Evolutionary conservation across 257 asterid genomes (phyloP), one percentile per base, ranked within the genome.

Genomic region (Leptodermis oblonga): DNA sequence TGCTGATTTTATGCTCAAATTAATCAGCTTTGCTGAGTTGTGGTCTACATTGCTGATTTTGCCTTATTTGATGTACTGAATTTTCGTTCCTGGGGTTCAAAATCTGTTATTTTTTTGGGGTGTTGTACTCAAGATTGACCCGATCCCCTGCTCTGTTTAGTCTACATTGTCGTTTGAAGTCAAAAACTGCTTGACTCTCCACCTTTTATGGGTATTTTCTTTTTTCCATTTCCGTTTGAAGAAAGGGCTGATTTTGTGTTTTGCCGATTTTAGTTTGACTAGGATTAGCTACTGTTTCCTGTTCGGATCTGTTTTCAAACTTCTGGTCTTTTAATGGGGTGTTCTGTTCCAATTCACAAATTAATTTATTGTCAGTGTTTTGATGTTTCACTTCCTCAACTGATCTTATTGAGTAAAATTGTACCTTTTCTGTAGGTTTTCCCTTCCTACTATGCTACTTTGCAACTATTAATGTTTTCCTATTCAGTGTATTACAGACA

Each of bases 221-320:
- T 72, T 58, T 54, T 60, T 64, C 46, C 68, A 53, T 37, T 70
- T 48, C 66, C 65, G 46, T 22, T 63, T 59, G 17, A 39, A 26
- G 34, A 59, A 77, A 77, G 63, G 62, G 69, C 23, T 71, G 54
- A 42, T 30, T 36, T 59, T 64, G 71, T 65, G 71, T 54, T 54
- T 70, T 58, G 41, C 62, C 68, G 43, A 13, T 37, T 61, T 28
- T 59, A 58, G 64, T 31, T 62, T 49, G 51, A 36, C 18, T 18
- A 2, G 68, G 55, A 12, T 55, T 65, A 67, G 52, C 48, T 60
- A 34, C 74, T 51, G 54, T 77, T 79, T 76, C 28, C 71, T 51
- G 56, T 74, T 79, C 80, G 76, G 89, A 85, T 82, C 87, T 82
- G 62, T 63, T 67, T 69, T 48, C 36, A 45, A n/a, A n/a, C 56